Percentiles rank a stretch among this genome's conserved stretches.
These are phyloP conservation scores for Hapsidospora chrysogenum DNA, from an alignment of 495 filamentous ascomycete species.

Conservation along the genomic window DNA sequence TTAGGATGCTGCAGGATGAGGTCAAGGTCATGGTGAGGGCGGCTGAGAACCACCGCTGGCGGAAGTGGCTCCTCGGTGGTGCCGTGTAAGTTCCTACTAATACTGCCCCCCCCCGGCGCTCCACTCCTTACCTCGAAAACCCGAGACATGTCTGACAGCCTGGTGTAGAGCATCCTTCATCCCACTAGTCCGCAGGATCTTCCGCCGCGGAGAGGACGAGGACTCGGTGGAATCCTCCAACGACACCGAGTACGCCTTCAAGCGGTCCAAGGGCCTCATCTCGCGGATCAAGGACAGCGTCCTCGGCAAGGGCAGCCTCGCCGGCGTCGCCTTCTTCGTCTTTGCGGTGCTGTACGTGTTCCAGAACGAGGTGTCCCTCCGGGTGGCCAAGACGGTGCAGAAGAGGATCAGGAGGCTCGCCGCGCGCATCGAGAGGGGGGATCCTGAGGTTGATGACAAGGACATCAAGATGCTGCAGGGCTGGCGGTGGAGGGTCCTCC, in stretches of 20 bases:
- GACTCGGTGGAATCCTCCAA: slow-evolving; percentile 13
- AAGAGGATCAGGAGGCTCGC: slow-evolving; percentile 22
- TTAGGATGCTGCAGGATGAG: slow-evolving; percentile 13
- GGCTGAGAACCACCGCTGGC: slow-evolving; percentile 22
- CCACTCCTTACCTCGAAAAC: neutral
- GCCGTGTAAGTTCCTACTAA: slow-evolving; percentile 21
- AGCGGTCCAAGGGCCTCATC: slow-evolving; percentile 21
- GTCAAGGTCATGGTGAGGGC: slow-evolving; percentile 13
- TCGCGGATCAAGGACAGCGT: slow-evolving; percentile 19
- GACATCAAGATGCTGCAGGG: slow-evolving; percentile 23
- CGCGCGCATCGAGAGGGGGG: slow-evolving; percentile 21
- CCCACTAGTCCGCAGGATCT: slow-evolving; percentile 22
- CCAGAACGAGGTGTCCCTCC: slow-evolving; percentile 26
- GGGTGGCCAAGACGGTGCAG: slow-evolving; percentile 20
- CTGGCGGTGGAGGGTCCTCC: slow-evolving; percentile 28
- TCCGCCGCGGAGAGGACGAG: slow-evolving; percentile 14
- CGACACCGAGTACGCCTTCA: slow-evolving; percentile 30
- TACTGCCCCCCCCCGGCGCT: too few relatives aligned
- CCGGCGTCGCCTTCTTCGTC: slow-evolving; percentile 27
- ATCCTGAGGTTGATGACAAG: slow-evolving; percentile 18
- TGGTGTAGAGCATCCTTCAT: slow-evolving; percentile 20
- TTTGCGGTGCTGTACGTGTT: slow-evolving; percentile 30
- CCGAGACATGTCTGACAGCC: slow-evolving; percentile 1
- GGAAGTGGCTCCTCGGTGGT: slow-evolving; percentile 21
- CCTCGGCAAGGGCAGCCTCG: slow-evolving; percentile 17